Evolutionary conservation across 2,329 filamentous ascomycete species (phyloP), one percentile per base, ranked within the genome.

Genomic region (Sporothrix pallida): DNA sequence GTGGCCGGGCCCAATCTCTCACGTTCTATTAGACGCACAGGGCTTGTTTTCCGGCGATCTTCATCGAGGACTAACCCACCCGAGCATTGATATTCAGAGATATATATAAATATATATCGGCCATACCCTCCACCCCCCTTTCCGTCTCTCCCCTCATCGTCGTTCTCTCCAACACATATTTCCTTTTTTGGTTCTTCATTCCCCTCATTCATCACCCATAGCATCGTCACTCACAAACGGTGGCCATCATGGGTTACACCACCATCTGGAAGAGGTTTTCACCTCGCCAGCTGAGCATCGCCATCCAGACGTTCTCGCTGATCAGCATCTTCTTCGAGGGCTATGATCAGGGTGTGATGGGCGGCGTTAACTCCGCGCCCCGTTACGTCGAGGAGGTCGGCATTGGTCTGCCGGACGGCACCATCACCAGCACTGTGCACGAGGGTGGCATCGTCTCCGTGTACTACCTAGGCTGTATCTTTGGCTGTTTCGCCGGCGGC

Each of bases 321-420:
- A 78, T 78, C 74, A 78, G 77, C 75, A 79, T 78, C 37, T 78
- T 83, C 76, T 84, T 83, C 76, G 79, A 81, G 81, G 86, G 86
- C 23, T 88, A 87, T 79, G 85, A 87, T 74, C 86, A 87, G 76
- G 86, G 86, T 70, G 85, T 87, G n/a, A 84, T 87, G 82, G 85
- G 86, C 68, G 84, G 83, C 56, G 84, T 87, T 68, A 87, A 86
- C 74, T 78, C 78, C 9, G 81, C 83, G 13, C 82, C 82, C 0
- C 77, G 79, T 68, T 85, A 83, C 77, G 81, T 85, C 26, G 76
- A 77, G 13, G 80, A 82, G 76, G 84, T 86, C 9, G 82, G 82
- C 62, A 86, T 87, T 63, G 86, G 86, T n/a, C 44, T 67, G 9
- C 76, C 82, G 0, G 82, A 85, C 75, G 86, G 84, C 37, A 83